Evolutionary conservation across 2,329 filamentous ascomycete species (phyloP).

Genomic region (Alternaria rosae): DNA sequence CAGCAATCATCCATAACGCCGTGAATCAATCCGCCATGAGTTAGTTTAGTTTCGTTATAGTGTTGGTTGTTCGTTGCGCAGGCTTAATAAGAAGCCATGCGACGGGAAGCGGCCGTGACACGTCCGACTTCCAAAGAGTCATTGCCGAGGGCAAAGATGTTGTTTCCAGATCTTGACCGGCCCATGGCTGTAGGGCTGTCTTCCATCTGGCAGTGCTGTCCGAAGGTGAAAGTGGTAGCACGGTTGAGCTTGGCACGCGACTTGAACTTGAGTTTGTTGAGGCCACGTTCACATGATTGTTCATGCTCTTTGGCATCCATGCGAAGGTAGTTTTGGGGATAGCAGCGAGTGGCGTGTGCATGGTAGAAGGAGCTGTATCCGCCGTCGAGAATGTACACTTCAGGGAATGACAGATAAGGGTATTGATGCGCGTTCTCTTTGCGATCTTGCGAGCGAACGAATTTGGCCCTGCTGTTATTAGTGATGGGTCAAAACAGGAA

Average conservation of each 20-base stretch:
- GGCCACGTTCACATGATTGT: constrained; percentile 89
- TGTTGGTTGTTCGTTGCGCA: constrained; percentile 31
- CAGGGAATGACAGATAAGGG: constrained; percentile 89
- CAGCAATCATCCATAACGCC: constrained; percentile 48
- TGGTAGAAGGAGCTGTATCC: constrained; percentile 94
- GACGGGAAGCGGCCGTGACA: constrained; percentile 37
- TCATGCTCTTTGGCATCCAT: constrained; percentile 95
- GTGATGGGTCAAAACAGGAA: background rate
- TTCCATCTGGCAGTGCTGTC: constrained; percentile 71
- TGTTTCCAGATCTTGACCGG: constrained; percentile 43
- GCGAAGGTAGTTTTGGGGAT: constrained; percentile 93
- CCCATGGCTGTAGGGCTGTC: constrained; percentile 65
- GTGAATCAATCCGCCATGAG: constrained; percentile 45
- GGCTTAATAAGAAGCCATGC: constrained; percentile 50
- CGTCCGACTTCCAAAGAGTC: constrained; percentile 43
- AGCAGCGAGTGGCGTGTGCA: constrained; percentile 80
- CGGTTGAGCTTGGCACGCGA: constrained; percentile 79
- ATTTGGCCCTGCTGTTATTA: constrained; percentile 69
- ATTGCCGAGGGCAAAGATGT: constrained; percentile 41
- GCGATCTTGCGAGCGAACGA: constrained; percentile 88
- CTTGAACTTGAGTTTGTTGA: constrained; percentile 85
- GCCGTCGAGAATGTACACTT: constrained; percentile 95
- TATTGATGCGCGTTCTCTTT: constrained; percentile 85
- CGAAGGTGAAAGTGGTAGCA: constrained; percentile 95
- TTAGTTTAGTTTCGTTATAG: constrained; percentile 42